Evolutionary conservation across 2,329 filamentous ascomycete genomes (phyloP).

Genomic region (Pestalotiopsis sp.): DNA sequence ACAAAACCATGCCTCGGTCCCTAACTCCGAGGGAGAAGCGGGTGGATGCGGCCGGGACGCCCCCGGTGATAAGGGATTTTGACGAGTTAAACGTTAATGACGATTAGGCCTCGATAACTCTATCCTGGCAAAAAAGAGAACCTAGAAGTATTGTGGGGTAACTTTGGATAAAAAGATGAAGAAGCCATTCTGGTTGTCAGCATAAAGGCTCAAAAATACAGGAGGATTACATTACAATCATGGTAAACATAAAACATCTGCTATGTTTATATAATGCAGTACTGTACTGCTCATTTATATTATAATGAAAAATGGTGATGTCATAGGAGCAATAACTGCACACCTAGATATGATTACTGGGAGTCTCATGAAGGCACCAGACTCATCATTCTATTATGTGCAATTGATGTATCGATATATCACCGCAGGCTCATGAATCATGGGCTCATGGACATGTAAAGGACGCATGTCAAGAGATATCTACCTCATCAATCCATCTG

Average conservation of each 20-base stretch:
- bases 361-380: not conserved
- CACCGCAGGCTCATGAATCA: not conserved
- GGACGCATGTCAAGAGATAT: no score
- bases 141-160: no score
- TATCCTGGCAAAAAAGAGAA: no score
- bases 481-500: not conserved
- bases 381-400: not conserved
- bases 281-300: no score
- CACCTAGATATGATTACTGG: not conserved
- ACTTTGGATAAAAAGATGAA: no score
- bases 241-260: no score
- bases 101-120: constrained; percentile 5
- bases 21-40: constrained; percentile 9
- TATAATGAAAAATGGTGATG: not conserved
- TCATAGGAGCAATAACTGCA: not conserved
- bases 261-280: no score
- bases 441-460: no score
- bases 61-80: constrained; percentile 30
- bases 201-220: no score
- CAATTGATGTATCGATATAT: not conserved
- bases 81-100: constrained; percentile 27
- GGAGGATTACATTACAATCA: no score
- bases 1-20: not conserved
- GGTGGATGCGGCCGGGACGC: constrained; percentile 20
- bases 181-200: no score